A percentile compares a stretch with the other conserved stretches of the same genome.
Conservation (phyloP, 2,329 filamentous ascomycete genomes). For the Penicillium sp. region DNA sequence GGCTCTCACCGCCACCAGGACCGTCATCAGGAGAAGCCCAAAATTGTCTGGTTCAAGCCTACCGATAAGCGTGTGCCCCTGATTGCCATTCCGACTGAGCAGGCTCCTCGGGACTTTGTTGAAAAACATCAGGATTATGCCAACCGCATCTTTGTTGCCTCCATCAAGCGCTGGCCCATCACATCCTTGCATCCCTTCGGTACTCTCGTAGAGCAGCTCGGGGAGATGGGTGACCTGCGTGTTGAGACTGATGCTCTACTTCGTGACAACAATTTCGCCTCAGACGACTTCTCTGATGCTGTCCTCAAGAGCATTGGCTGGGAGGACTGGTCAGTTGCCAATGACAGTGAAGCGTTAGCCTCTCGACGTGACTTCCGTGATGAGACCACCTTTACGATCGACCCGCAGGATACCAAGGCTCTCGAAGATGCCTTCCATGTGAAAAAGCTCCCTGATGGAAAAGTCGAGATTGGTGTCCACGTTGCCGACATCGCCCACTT, state of each 20-base stretch:
- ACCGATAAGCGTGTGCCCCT: constrained; percentile 97
- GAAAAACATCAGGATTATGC: constrained; percentile 98
- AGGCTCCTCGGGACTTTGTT: constrained; percentile 94
- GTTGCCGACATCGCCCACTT: constrained; percentile 95
- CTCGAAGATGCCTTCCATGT: constrained; percentile 90
- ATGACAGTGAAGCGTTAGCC: constrained; percentile 71
- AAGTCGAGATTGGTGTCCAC: constrained; percentile 90
- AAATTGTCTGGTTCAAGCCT: constrained; percentile 99
- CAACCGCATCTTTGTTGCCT: constrained; percentile 95
- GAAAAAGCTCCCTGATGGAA: constrained; percentile 74
- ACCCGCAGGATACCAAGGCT: constrained; percentile 79
- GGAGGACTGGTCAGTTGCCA: constrained; percentile 81
- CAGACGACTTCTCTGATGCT: constrained; percentile 95
- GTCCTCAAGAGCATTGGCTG: constrained; percentile 88
- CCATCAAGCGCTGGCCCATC: constrained; percentile 99
- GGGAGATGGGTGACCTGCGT: constrained; percentile 93
- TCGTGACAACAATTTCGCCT: constrained; percentile 96
- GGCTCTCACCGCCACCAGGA: constrained; percentile 71
- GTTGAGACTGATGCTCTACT: constrained; percentile 96
- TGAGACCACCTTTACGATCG: constrained; percentile 85
- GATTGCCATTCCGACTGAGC: constrained; percentile 96
- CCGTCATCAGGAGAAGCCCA: constrained; percentile 89
- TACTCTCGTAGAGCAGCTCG: constrained; percentile 92
- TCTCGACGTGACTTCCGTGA: constrained; percentile 82
- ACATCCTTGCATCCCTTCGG: constrained; percentile 98